Conservation (phyloP, 495 filamentous ascomycete species). For the Jackrogersella multiformis region DNA sequence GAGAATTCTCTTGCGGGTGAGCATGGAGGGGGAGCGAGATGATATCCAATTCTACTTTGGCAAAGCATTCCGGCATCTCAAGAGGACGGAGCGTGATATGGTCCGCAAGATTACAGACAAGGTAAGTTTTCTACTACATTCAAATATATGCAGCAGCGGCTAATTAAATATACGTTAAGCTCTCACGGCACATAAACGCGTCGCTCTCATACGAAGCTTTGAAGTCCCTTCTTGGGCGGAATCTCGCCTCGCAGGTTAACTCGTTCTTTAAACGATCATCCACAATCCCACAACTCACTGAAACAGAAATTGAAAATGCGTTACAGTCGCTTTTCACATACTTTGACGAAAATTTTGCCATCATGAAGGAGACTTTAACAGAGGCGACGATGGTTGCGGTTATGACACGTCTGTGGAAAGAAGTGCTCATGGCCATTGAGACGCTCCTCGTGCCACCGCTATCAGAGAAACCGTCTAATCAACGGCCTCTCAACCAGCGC, state of each 20-base stretch:
- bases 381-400: slow-evolving; percentile 93
- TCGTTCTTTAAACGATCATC: slow-evolving; percentile 72
- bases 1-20: slow-evolving; percentile 84
- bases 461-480: slow-evolving; percentile 92
- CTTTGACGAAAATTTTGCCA: slow-evolving; percentile 98
- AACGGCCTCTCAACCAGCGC: slow-evolving; percentile 84
- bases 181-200: slow-evolving; percentile 93
- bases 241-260: slow-evolving; percentile 81
- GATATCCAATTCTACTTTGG: slow-evolving; percentile 99
- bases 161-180: slow-evolving; percentile 59
- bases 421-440: slow-evolving; percentile 92
- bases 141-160: neutral
- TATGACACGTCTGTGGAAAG: slow-evolving; percentile 98
- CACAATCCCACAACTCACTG: slow-evolving; percentile 65
- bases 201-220: slow-evolving; percentile 85
- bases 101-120: slow-evolving; percentile 97
- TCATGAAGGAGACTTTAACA: slow-evolving; percentile 96
- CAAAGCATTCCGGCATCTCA: slow-evolving; percentile 93
- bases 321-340: slow-evolving; percentile 92
- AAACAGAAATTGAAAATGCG: slow-evolving; percentile 79
- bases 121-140: slow-evolving; percentile 59
- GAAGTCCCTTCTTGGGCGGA: slow-evolving; percentile 75
- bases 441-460: slow-evolving; percentile 90
- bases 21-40: slow-evolving; percentile 98
- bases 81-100: slow-evolving; percentile 97